Evolutionary conservation across 495 filamentous ascomycete genomes (phyloP).

Genomic region (Hypoxylon fuscum): DNA sequence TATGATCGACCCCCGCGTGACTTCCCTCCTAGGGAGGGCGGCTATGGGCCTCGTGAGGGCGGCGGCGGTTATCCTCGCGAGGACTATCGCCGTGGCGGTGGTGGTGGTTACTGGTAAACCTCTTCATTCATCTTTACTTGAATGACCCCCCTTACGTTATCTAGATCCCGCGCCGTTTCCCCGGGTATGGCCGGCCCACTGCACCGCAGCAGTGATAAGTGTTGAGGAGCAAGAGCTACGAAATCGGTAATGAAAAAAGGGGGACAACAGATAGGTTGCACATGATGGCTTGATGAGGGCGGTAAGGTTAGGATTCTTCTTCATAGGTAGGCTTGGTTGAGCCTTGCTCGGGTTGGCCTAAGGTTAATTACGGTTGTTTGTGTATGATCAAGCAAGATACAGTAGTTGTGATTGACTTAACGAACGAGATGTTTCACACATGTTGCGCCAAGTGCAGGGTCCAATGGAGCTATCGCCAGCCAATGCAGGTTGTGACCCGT

Average conservation of each 20-base stretch:
- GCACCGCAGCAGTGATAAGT: constrained; percentile 4
- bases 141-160: constrained; percentile 47
- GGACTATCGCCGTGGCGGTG: constrained; percentile 50
- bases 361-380: constrained; percentile 35
- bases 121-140: constrained; percentile 36
- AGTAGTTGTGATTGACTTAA: constrained; percentile 29
- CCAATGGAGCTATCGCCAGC: background rate
- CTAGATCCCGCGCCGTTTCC: constrained; percentile 38
- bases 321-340: constrained; percentile 23
- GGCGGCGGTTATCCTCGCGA: constrained; percentile 55
- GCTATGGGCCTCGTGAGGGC: constrained; percentile 57
- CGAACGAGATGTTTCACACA: constrained; percentile 31
- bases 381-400: constrained; percentile 40
- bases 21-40: constrained; percentile 61
- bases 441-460: background rate
- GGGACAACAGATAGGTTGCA: constrained; percentile 3
- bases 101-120: constrained; percentile 53
- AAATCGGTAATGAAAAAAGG: constrained; percentile 29
- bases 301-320: constrained; percentile 18
- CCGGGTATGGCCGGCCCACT: constrained; percentile 16
- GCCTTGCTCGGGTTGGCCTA: constrained; percentile 27
- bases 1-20: constrained; percentile 67
- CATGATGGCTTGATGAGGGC: constrained; percentile 24
- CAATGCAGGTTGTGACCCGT: background rate
- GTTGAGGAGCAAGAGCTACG: background rate